These are phyloP conservation scores for Bigelowiella natans DNA, from an alignment of 78 protist genomes.

Conservation along the genomic window DNA sequence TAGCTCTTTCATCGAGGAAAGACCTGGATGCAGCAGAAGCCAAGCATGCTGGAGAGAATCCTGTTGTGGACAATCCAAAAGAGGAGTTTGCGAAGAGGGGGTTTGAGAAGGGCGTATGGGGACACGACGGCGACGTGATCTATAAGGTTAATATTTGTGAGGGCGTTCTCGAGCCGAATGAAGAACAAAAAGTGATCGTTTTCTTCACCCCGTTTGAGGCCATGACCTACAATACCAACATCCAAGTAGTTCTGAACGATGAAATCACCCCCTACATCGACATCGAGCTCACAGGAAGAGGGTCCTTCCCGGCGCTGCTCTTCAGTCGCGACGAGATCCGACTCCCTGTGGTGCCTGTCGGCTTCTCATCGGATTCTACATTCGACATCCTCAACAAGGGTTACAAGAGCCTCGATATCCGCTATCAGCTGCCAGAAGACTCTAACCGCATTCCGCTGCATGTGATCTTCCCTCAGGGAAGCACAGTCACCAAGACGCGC, in stretches of 20 bases:
- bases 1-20: too few species aligned
- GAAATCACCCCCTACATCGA: slow-evolving; percentile 11
- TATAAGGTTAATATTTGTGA: background rate
- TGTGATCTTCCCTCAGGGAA: slow-evolving; percentile 47
- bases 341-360: slow-evolving; percentile 51
- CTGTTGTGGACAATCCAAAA: too few species aligned
- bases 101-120: slow-evolving; percentile 8
- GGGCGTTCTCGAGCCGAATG: slow-evolving; percentile 34
- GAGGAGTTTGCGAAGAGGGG: too few species aligned
- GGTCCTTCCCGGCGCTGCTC: too few species aligned
- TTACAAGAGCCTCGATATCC: slow-evolving; percentile 41
- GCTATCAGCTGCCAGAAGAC: slow-evolving; percentile 34
- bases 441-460: slow-evolving; percentile 18
- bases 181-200: background rate
- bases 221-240: background rate
- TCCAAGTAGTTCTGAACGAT: too few species aligned
- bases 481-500: background rate
- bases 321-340: slow-evolving; percentile 44
- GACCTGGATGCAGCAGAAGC: too few species aligned
- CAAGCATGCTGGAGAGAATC: too few species aligned
- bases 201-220: slow-evolving; percentile 24
- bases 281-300: too few species aligned
- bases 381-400: slow-evolving; percentile 46
- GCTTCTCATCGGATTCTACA: background rate
- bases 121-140: background rate